These are phyloP conservation scores for Rutstroemia sp. DNA, from an alignment of 2,329 filamentous ascomycete species.

Conservation along the genomic window DNA sequence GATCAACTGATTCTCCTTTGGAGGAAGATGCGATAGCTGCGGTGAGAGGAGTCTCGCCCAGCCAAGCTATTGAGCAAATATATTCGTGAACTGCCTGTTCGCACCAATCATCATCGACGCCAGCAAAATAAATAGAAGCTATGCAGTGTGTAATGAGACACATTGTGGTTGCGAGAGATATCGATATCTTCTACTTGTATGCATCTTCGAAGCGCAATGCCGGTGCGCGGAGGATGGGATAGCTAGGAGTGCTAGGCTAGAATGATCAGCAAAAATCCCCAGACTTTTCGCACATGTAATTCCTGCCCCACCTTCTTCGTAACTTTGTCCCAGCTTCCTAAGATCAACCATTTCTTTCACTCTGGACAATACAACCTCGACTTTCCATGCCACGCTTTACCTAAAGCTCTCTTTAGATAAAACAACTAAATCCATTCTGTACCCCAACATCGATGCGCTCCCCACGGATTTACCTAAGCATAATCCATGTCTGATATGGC, in stretches of 20 bases:
- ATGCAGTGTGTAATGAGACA: too few species aligned
- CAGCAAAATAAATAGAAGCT: too few species aligned
- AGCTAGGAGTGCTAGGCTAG: neutral
- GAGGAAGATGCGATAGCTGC: too few species aligned
- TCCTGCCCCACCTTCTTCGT: conserved; percentile 5
- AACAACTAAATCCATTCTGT: neutral
- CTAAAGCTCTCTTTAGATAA: neutral
- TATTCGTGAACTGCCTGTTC: too few species aligned
- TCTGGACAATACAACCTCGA: neutral
- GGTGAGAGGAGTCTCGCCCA: too few species aligned
- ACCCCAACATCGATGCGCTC: conserved; percentile 6
- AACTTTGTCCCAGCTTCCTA: conserved; percentile 5
- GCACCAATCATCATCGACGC: too few species aligned
- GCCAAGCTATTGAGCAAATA: too few species aligned
- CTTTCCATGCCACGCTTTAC: neutral
- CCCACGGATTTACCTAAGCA: conserved; percentile 4
- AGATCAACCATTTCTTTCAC: neutral
- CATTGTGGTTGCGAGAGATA: too few species aligned
- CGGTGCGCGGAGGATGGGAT: neutral
- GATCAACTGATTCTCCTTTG: too few species aligned
- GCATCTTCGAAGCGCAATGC: too few species aligned
- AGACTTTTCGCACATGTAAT: neutral
- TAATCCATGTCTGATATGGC: conserved; percentile 29
- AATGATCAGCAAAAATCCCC: conserved; percentile 1
- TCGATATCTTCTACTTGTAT: too few species aligned